Percentiles rank a stretch among this genome's conserved stretches.
phyloP scores from a whole-genome alignment of 2,329 filamentous ascomycete genomes.

The Cadophora malorum region DNA sequence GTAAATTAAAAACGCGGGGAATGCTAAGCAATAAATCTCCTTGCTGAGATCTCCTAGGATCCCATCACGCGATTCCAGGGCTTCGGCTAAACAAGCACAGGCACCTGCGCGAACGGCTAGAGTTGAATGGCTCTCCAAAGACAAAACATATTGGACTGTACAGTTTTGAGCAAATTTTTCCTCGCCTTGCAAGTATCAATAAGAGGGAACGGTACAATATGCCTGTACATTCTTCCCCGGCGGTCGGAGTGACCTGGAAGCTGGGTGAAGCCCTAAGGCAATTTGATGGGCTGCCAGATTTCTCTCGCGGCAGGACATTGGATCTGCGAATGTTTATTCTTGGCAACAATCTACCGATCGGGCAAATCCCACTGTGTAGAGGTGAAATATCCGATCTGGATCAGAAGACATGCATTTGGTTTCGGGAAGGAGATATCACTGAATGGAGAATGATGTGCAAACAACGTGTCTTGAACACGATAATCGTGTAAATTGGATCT shows the following conservation, averaged over 20 bases:
- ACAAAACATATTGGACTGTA: constrained; percentile 17
- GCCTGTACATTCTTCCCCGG: neutral
- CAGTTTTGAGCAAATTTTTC: constrained; percentile 23
- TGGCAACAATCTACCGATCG: constrained; percentile 8
- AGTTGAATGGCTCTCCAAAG: constrained; percentile 17
- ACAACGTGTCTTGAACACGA: neutral
- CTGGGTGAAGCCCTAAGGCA: neutral
- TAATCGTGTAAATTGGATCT: neutral
- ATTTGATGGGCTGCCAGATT: neutral
- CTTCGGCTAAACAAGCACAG: constrained; percentile 24
- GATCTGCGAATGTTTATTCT: neutral
- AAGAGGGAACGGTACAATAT: constrained; percentile 15
- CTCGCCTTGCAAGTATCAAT: neutral
- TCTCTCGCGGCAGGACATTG: neutral
- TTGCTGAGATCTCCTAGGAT: constrained; percentile 2
- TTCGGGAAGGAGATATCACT: neutral
- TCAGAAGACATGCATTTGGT: neutral
- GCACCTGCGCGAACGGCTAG: constrained; percentile 17
- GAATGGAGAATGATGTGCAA: neutral
- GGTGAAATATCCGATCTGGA: constrained; percentile 3
- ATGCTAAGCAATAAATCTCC: constrained; percentile 19
- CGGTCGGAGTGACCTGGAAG: neutral
- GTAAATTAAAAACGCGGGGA: constrained; percentile 31
- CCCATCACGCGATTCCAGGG: constrained; percentile 9
- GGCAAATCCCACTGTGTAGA: neutral